Evolutionary conservation across 148 eudicot species (phyloP).

Genomic region (Bassia scoparia): DNA sequence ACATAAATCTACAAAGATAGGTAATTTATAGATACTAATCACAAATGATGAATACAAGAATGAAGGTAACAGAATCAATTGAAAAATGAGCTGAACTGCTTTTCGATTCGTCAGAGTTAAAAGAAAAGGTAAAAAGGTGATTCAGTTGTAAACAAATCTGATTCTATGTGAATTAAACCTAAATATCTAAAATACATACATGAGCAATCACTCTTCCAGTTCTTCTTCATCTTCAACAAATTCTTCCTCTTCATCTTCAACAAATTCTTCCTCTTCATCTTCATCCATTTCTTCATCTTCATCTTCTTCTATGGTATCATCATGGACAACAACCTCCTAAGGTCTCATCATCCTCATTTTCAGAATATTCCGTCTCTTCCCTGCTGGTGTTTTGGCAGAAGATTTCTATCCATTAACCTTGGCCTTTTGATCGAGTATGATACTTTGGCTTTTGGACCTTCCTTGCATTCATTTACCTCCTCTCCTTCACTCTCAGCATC

Average conservation of each 20-base stretch:
- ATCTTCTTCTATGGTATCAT: slow-evolving; percentile 42
- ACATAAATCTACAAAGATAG: no score
- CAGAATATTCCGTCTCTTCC: slow-evolving; percentile 39
- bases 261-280: slow-evolving; percentile 43
- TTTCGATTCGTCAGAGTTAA: background rate
- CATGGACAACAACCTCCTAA: slow-evolving; percentile 84
- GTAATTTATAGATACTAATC: background rate
- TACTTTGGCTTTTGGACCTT: slow-evolving; percentile 48
- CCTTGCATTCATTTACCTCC: slow-evolving; percentile 34
- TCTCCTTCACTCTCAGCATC: slow-evolving; percentile 78
- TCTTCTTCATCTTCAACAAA: slow-evolving; percentile 30
- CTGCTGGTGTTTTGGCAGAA: slow-evolving; percentile 13
- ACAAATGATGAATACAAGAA: background rate
- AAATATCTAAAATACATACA: background rate
- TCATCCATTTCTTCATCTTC: slow-evolving; percentile 34
- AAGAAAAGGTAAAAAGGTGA: background rate
- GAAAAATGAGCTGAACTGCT: background rate
- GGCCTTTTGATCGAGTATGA: slow-evolving; percentile 66
- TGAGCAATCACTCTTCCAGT: slow-evolving; percentile 25
- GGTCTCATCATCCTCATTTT: slow-evolving; percentile 50
- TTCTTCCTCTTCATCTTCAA: slow-evolving; percentile 22
- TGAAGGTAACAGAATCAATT: no score
- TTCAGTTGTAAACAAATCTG: background rate
- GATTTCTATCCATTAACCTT: slow-evolving; percentile 14
- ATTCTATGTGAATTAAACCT: background rate